These are phyloP conservation scores for Lycium ferocissimum DNA, from an alignment of 257 asterid species.

Conservation along the genomic window DNA sequence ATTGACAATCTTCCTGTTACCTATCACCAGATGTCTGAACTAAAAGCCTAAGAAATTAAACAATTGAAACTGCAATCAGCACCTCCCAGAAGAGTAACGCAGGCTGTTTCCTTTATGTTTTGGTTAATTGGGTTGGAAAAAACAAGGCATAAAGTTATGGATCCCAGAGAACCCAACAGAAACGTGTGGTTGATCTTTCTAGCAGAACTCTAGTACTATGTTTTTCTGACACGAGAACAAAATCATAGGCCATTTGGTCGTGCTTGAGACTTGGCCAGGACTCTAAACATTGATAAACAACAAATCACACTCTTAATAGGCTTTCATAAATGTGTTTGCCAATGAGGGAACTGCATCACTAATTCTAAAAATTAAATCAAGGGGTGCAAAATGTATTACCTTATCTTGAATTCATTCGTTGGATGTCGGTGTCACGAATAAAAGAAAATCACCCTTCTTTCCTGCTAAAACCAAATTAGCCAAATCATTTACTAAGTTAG, in stretches of 20 bases:
- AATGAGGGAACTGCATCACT: neutral
- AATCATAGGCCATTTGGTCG: neutral
- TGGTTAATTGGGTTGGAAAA: neutral
- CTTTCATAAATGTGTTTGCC: neutral
- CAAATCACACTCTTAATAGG: slow-evolving; percentile 16
- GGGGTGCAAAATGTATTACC: slow-evolving; percentile 34
- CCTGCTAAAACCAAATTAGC: slow-evolving; percentile 45
- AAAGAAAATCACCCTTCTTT: slow-evolving; percentile 59
- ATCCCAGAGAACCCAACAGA: neutral
- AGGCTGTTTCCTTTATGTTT: neutral
- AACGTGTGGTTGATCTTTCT: neutral
- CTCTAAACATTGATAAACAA: neutral
- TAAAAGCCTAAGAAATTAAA: neutral
- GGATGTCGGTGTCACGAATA: slow-evolving; percentile 12
- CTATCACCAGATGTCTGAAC: neutral
- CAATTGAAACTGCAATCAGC: neutral
- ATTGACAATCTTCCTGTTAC: slow-evolving; percentile 7
- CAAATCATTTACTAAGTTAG: neutral
- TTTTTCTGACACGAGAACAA: neutral
- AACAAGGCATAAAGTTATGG: neutral
- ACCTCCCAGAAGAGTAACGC: neutral
- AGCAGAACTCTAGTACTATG: neutral
- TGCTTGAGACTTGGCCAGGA: slow-evolving; percentile 12
- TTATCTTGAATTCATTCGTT: slow-evolving; percentile 23
- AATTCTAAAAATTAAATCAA: neutral